phyloP scores from a whole-genome alignment of 2,329 filamentous ascomycete genomes.

The Talaromyces piceae region DNA sequence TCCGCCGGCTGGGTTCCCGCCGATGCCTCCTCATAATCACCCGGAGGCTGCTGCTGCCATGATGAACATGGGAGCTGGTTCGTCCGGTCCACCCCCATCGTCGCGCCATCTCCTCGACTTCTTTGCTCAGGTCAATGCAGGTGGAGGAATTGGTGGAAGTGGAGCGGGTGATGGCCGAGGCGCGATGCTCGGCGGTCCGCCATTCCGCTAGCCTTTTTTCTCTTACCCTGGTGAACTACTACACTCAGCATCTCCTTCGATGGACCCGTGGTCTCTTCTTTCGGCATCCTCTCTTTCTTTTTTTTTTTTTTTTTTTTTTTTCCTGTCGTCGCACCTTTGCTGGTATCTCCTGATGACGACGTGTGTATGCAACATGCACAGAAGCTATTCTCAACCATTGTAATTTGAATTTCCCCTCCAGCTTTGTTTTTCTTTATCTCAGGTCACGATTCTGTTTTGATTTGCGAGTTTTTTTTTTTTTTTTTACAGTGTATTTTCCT shows the following conservation, averaged over 20 bases:
- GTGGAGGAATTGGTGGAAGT: too few species aligned
- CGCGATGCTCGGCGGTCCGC: constrained; percentile 27
- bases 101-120: constrained; percentile 38
- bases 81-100: constrained; percentile 30
- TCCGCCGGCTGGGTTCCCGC: constrained; percentile 24
- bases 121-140: constrained; percentile 32
- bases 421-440: too few species aligned
- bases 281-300: too few species aligned
- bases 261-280: not conserved
- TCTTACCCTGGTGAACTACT: too few species aligned
- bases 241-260: not conserved
- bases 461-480: too few species aligned
- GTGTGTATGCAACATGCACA: too few species aligned
- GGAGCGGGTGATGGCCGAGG: constrained; percentile 25
- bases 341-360: not conserved
- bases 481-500: too few species aligned
- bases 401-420: too few species aligned
- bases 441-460: too few species aligned
- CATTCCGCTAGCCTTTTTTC: constrained; percentile 23
- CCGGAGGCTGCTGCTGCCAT: constrained; percentile 27
- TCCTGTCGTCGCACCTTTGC: not conserved
- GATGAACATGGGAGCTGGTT: constrained; percentile 30
- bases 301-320: not conserved
- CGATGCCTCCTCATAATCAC: constrained; percentile 29
- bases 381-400: too few species aligned